Evolutionary conservation across 148 eudicot genomes (phyloP), one percentile per base, ranked within the genome.

Genomic region (Persicaria tinctoria): DNA sequence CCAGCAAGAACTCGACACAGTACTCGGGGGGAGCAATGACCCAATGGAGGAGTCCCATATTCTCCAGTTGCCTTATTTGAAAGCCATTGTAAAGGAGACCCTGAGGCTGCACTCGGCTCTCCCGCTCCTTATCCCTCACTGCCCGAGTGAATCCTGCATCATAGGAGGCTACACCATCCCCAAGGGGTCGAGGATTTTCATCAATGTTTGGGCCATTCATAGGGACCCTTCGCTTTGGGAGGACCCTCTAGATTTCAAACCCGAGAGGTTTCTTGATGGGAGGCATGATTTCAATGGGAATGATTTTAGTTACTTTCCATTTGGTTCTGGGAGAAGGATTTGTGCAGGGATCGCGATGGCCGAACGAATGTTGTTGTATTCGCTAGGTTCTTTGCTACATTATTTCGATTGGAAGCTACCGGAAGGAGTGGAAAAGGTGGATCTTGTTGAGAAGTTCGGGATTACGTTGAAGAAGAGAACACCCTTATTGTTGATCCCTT

Each of bases 321-420:
- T 91, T 47, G 88, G 97, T 14, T 87, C 94, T 0, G 97, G 98
- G 3, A 74, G 97, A 74, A 88, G 97, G 75, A 84, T 79, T 8
- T 93, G 94, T 76, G 89, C 85, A 0, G 94, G 98, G 20, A 76
- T 78, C 1, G 76, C 81, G 0, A 70, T 86, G 89, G 94, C 89
- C 6, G 87, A 86, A 79, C 83, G 84, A 79, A 85, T 84, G 87
- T 53, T 89, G 20, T 16, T 83, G 83, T 83, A 72, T 56, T 78
- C 82, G 0, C 80, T 91, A 0, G 97, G 89, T 59, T 79, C 92
- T 1, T 49, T 93, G 20, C 7, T 91, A 16, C 97, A 86, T 80
- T 80, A 86, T 13, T 93, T 93, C 47, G 84, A 91, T 5, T 89
- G 92, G 93, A 81, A 77, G 63, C 63, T 84, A 64, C 88, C 89